Evolutionary conservation across 2,329 filamentous ascomycete species (phyloP).

Genomic region (Cladosporium velox): DNA sequence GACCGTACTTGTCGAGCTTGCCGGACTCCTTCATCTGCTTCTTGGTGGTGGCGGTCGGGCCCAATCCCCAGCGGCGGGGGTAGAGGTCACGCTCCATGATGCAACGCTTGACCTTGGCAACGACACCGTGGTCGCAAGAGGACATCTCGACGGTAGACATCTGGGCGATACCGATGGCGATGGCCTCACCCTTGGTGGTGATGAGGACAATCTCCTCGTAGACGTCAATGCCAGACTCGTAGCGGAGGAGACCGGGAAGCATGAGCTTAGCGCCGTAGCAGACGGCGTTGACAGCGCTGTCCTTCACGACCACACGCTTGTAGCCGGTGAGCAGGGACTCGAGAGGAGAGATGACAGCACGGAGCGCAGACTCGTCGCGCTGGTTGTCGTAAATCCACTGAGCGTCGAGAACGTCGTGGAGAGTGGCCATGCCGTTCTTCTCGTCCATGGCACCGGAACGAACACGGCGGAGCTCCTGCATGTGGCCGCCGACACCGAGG

Average conservation of each 20-base stretch:
- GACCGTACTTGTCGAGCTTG: conserved; percentile 97
- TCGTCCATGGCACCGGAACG: conserved; percentile 95
- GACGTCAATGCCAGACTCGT: conserved; percentile 87
- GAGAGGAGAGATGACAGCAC: conserved; percentile 86
- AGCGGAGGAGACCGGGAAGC: conserved; percentile 92
- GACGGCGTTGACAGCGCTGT: conserved; percentile 92
- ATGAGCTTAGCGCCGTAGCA: conserved; percentile 99
- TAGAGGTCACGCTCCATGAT: conserved; percentile 99
- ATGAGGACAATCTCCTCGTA: conserved; percentile 97
- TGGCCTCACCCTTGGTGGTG: conserved; percentile 98
- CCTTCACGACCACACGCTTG: conserved; percentile 98
- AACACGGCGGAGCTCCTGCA: conserved; percentile 96
- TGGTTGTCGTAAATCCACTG: conserved; percentile 97
- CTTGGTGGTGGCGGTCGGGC: conserved; percentile 91
- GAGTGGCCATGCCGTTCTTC: conserved; percentile 81
- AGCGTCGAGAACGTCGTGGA: conserved; percentile 93
- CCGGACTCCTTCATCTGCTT: conserved; percentile 99
- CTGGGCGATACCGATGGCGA: conserved; percentile 91
- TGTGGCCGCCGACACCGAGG: conserved; percentile 86
- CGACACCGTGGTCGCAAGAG: conserved; percentile 94
- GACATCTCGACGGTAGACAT: conserved; percentile 98
- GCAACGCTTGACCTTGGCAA: conserved; percentile 98
- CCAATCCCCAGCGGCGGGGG: conserved; percentile 93
- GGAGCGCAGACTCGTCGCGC: conserved; percentile 88
- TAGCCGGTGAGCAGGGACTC: conserved; percentile 90